Percentiles rank a stretch among this genome's conserved stretches.
Evolutionary conservation across 1,284 basidiomycete genomes (phyloP).

Genomic region (Leccinum brunneo-olivaceum): DNA sequence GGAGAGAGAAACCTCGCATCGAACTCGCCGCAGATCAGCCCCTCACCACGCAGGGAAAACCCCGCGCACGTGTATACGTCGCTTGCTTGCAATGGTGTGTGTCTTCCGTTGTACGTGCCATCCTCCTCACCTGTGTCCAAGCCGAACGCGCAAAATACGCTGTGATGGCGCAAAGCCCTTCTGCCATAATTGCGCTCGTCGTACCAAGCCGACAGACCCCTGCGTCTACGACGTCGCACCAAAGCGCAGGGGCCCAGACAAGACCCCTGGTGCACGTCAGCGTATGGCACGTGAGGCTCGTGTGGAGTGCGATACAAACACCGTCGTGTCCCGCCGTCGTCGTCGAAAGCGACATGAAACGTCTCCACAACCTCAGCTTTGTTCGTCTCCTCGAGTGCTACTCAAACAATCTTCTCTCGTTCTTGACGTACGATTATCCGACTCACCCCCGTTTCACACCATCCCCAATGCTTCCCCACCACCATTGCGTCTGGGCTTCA

Average conservation of each 20-base stretch:
- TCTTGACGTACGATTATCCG: conserved; percentile 23
- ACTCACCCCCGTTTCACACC: conserved; percentile 11
- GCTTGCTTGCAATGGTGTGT: conserved; percentile 71
- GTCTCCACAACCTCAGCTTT: conserved; percentile 8
- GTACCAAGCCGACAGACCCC: conserved; percentile 35
- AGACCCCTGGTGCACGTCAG: conserved; percentile 65
- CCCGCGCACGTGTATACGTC: conserved; percentile 66
- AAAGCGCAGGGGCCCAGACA: conserved; percentile 72
- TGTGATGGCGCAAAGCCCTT: conserved; percentile 73
- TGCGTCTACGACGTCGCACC: conserved; percentile 64
- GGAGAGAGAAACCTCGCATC: conserved; percentile 57
- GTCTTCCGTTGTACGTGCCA: conserved; percentile 6
- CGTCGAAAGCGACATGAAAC: conserved; percentile 27
- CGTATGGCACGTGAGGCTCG: conserved; percentile 38
- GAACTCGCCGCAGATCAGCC: conserved; percentile 65
- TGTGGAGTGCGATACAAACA: conserved; percentile 23
- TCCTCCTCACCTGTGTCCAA: conserved; percentile 24
- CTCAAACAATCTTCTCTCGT: conserved; percentile 11
- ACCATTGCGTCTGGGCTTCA: not conserved
- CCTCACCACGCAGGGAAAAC: conserved; percentile 68
- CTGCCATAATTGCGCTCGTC: conserved; percentile 63
- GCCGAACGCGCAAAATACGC: conserved; percentile 70
- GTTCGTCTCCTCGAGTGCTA: too few relatives aligned
- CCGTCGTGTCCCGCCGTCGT: conserved; percentile 29
- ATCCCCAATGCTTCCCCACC: not conserved